phyloP scores from a whole-genome alignment of 108 stramenopile species.

The Fragilaria radians region DNA sequence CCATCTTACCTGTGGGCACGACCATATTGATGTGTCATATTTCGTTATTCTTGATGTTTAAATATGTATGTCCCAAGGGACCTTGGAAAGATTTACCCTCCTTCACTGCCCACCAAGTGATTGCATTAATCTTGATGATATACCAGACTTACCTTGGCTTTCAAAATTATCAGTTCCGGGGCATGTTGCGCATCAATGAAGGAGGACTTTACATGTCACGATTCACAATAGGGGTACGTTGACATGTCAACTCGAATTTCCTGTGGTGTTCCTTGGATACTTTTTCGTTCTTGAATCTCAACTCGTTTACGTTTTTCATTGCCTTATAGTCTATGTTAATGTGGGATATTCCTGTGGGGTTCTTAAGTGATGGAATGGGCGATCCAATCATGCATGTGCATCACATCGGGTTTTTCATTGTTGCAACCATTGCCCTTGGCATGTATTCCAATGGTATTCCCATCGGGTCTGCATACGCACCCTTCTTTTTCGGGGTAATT shows the following conservation, averaged over 20 bases:
- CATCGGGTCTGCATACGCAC: constrained; percentile 45
- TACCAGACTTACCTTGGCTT: constrained; percentile 36
- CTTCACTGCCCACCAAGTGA: constrained; percentile 52
- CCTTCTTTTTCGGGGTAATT: constrained; percentile 64
- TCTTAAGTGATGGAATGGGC: constrained; percentile 18
- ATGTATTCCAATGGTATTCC: constrained; percentile 16
- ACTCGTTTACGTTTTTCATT: neutral
- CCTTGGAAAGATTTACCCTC: constrained; percentile 46
- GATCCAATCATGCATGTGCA: constrained; percentile 44
- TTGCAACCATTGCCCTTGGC: constrained; percentile 37
- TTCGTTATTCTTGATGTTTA: constrained; percentile 2
- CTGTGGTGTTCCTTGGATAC: neutral
- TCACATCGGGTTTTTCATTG: constrained; percentile 52
- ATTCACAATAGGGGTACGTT: constrained; percentile 8
- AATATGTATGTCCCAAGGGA: constrained; percentile 14
- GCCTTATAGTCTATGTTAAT: constrained; percentile 17
- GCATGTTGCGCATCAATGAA: constrained; percentile 6
- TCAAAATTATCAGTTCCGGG: constrained; percentile 18
- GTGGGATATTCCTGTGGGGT: constrained; percentile 49
- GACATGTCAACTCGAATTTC: neutral
- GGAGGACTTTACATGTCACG: constrained; percentile 10
- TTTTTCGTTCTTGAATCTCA: neutral
- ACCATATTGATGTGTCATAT: neutral
- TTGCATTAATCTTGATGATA: constrained; percentile 48
- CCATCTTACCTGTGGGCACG: neutral